These are phyloP conservation scores for Gossypium turneri DNA, from an alignment of 345 rosid genomes.

Conservation along the genomic window DNA sequence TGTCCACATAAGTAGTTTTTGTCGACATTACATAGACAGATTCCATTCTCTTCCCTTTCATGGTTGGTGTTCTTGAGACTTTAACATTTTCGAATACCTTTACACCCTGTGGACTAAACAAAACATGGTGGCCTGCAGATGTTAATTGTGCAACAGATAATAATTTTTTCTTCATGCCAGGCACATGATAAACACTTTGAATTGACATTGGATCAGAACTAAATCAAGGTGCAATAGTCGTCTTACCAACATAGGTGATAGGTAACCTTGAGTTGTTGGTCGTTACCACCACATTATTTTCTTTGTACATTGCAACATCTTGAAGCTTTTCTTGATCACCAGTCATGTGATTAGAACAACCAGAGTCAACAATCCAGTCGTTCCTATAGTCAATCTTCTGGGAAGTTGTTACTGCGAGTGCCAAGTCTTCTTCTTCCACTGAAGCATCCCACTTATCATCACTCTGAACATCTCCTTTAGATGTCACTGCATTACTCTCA, in stretches of 20 bases:
- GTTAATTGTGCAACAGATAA: neutral
- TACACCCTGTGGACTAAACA: neutral
- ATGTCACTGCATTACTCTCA: no score
- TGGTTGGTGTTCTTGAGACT: neutral
- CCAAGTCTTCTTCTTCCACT: no score
- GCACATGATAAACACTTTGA: neutral
- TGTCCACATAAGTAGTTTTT: neutral
- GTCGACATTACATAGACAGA: neutral
- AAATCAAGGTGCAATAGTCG: neutral
- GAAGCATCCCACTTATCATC: no score
- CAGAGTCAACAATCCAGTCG: no score
- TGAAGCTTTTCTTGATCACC: no score
- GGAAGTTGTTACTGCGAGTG: no score
- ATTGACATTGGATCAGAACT: neutral
- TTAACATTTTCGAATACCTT: neutral
- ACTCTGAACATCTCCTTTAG: no score
- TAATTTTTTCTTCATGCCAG: neutral
- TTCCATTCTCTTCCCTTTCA: neutral
- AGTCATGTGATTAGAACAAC: no score
- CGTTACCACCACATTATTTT: no score
- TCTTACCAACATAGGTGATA: neutral
- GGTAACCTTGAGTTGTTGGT: no score
- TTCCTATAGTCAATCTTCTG: no score
- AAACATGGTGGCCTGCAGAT: neutral
- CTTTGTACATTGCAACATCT: no score